Evolutionary conservation across 306 rosid genomes (phyloP), one percentile per base, ranked within the genome.

Genomic region (Begonia masoniana): DNA sequence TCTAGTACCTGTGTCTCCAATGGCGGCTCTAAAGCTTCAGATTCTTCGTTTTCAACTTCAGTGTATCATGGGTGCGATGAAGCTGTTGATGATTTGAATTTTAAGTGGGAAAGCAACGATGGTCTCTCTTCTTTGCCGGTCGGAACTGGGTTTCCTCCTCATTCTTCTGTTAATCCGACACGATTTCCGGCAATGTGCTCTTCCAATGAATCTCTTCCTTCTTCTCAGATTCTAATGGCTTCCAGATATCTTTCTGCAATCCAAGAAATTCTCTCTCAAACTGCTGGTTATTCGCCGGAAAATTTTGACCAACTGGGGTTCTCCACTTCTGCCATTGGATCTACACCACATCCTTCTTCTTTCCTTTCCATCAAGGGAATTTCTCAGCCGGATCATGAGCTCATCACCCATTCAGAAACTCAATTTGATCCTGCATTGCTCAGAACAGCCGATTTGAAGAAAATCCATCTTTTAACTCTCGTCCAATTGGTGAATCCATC

Each of bases 211-310:
- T 1, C 35, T 26, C 35, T 3, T 26, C 35, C 78, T 42, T 87
- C 78, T 42, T 87, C 79, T 6, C 81, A 67, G 10, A 68, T 52
- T 10, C 62, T 85, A 47, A 55, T 67, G 24, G 94, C 82, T 59
- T 91, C 97, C 1, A 75, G 70, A 62, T 91, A 83, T 73, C 89
- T 91, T 26, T 59, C 59, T 5, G 91, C 70, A 39, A 66, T 78
- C 57, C 97, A 83, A 68, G 96, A 85, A 13, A 70, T 81, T 55
- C 88, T 91, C 19, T 74, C 86, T 54, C 87, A 85, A 56, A 69
- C 85, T 55, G 91, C 92, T 41, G 68, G 69, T 51, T 78, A 67
- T 70, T 70, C 97, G 3, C 69, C 81, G 49, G 88, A 78, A 47
- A 77, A 70, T 62, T 50, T 76, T 6, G 82, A 73, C 47, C 70